Evolutionary conservation across 2,329 filamentous ascomycete species (phyloP).

Genomic region (Onygena corvina): DNA sequence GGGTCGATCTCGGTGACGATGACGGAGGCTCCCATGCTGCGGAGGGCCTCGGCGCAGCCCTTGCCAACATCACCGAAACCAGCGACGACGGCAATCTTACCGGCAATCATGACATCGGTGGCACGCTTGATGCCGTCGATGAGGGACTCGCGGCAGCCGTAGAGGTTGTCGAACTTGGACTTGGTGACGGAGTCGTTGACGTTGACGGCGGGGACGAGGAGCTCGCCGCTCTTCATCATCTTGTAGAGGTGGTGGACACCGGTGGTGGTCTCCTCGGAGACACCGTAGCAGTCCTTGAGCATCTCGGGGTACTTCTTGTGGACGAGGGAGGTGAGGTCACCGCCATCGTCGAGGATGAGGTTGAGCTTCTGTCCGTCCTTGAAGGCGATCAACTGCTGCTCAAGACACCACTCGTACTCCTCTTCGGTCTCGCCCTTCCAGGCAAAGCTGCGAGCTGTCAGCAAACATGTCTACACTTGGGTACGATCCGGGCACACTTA

Average conservation of each 20-base stretch:
- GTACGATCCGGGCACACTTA: conserved; percentile 34
- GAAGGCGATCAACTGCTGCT: conserved; percentile 95
- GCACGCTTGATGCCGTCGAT: conserved; percentile 99
- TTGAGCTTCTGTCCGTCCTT: conserved; percentile 94
- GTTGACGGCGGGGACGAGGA: conserved; percentile 93
- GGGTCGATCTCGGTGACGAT: conserved; percentile 94
- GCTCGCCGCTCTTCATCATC: conserved; percentile 83
- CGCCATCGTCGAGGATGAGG: conserved; percentile 97
- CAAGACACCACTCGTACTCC: conserved; percentile 98
- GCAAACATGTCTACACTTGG: not conserved
- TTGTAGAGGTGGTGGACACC: conserved; percentile 99
- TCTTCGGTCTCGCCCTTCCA: conserved; percentile 95
- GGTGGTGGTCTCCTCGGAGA: conserved; percentile 99
- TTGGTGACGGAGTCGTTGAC: conserved; percentile 99
- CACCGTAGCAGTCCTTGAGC: conserved; percentile 96
- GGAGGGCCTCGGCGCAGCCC: conserved; percentile 90
- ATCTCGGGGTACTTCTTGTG: conserved; percentile 97
- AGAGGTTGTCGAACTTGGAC: conserved; percentile 99
- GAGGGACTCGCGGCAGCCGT: conserved; percentile 97
- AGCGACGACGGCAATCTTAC: conserved; percentile 94
- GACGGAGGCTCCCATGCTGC: conserved; percentile 94
- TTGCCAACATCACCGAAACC: conserved; percentile 99
- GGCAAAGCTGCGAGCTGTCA: conserved; percentile 41
- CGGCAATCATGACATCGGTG: conserved; percentile 99
- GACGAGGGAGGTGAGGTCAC: conserved; percentile 89